These are phyloP conservation scores for Wolfiporia cocos DNA, from an alignment of 1,284 basidiomycete species.

Conservation along the genomic window DNA sequence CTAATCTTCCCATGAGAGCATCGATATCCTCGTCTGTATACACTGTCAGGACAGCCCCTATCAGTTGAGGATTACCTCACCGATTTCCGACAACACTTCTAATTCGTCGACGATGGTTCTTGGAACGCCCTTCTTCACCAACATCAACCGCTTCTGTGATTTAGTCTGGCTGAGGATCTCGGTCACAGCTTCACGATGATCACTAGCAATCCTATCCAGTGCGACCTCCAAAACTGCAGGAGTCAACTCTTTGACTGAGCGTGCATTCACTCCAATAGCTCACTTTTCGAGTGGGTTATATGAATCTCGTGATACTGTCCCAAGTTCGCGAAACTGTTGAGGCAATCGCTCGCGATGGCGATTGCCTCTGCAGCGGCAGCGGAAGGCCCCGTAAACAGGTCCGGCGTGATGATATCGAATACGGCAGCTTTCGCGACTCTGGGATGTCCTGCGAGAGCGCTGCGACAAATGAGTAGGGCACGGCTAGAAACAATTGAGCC, in stretches of 20 bases:
- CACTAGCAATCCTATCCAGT: constrained; percentile 52
- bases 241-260: background rate
- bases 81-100: constrained; percentile 57
- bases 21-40: constrained; percentile 56
- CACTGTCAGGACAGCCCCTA: too few species aligned
- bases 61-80: too few species aligned
- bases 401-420: constrained; percentile 76
- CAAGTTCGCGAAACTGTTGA: constrained; percentile 67
- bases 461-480: constrained; percentile 21
- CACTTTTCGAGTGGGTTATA: constrained; percentile 70
- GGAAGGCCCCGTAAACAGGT: constrained; percentile 50
- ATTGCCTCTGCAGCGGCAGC: constrained; percentile 69
- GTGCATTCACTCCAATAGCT: constrained; percentile 16
- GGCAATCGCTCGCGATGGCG: constrained; percentile 55
- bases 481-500: background rate
- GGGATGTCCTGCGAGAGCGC: constrained; percentile 65
- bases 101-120: constrained; percentile 63
- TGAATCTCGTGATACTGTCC: constrained; percentile 62
- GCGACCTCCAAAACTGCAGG: constrained; percentile 56
- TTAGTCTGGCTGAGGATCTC: constrained; percentile 62
- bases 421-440: constrained; percentile 64
- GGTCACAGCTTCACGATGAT: constrained; percentile 43
- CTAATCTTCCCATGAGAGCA: constrained; percentile 46
- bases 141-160: constrained; percentile 62
- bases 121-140: constrained; percentile 61